Evolutionary conservation across 225 moss, liverwort and hornwort species (phyloP).

Genomic region (Physcomitrium patens): DNA sequence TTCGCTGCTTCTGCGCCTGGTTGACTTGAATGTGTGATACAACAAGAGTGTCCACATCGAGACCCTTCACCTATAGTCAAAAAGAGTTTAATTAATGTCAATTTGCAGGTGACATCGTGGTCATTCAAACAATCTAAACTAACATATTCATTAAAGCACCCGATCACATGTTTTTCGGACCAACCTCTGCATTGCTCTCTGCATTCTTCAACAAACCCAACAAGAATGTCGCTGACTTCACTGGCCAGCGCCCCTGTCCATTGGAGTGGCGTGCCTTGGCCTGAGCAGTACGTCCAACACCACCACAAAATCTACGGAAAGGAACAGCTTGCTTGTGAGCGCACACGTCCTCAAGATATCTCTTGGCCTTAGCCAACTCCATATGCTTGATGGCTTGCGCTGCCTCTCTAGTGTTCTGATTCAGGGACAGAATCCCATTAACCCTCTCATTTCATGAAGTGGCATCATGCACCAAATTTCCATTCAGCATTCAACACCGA

Average conservation of each 20-base stretch:
- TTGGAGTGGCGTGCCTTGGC: conserved; percentile 77
- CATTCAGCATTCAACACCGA: background rate
- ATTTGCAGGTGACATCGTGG: background rate
- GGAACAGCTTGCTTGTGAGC: conserved; percentile 79
- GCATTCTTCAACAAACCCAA: conserved; percentile 72
- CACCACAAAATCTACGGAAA: conserved; percentile 74
- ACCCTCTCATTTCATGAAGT: background rate
- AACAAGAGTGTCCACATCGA: conserved; percentile 64
- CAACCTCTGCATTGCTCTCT: conserved; percentile 73
- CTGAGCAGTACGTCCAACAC: conserved; percentile 73
- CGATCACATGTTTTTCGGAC: background rate
- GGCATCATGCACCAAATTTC: background rate
- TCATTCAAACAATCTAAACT: background rate
- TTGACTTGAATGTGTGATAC: conserved; percentile 76
- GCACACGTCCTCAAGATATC: conserved; percentile 72
- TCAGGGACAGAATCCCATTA: background rate
- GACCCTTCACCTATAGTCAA: conserved; percentile 63
- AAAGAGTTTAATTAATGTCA: background rate
- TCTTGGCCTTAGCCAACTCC: conserved; percentile 67
- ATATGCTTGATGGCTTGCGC: conserved; percentile 77
- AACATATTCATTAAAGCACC: background rate
- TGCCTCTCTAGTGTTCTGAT: conserved; percentile 73
- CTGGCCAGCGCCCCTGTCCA: conserved; percentile 77
- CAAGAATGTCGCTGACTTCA: conserved; percentile 75
- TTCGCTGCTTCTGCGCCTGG: conserved; percentile 59